A percentile compares a stretch with the other conserved stretches of the same genome.
These are phyloP conservation scores for Xylaria palmicola DNA, from an alignment of 495 filamentous ascomycete genomes.

Conservation along the genomic window DNA sequence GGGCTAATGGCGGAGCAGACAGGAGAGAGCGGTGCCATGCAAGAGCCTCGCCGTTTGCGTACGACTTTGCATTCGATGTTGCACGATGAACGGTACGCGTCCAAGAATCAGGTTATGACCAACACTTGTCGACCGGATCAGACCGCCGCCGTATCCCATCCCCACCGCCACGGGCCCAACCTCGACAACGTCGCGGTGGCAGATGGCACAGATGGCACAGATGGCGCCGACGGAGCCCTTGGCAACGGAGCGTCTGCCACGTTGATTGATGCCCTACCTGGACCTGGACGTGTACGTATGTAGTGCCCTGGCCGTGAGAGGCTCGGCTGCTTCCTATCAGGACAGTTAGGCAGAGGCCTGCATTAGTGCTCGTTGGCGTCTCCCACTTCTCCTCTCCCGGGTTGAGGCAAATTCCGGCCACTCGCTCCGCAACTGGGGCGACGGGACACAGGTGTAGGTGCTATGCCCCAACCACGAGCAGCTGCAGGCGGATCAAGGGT, in stretches of 20 bases:
- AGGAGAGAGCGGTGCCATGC: neutral
- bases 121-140: neutral
- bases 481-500: neutral
- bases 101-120: neutral
- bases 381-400: neutral
- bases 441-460: neutral
- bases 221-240: neutral
- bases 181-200: neutral
- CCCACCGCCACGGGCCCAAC: neutral
- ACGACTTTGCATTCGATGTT: neutral
- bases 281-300: neutral
- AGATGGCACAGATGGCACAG: slow-evolving; percentile 4
- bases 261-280: slow-evolving; percentile 17
- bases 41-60: neutral
- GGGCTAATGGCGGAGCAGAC: neutral
- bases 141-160: neutral
- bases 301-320: neutral
- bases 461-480: neutral
- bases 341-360: neutral
- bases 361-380: slow-evolving; percentile 4
- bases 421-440: neutral
- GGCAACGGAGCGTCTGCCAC: slow-evolving; percentile 10
- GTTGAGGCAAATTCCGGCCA: neutral
- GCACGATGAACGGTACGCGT: neutral
- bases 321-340: neutral